These are phyloP conservation scores for Xylaria sp. DNA, from an alignment of 2,329 filamentous ascomycete genomes.

Conservation along the genomic window DNA sequence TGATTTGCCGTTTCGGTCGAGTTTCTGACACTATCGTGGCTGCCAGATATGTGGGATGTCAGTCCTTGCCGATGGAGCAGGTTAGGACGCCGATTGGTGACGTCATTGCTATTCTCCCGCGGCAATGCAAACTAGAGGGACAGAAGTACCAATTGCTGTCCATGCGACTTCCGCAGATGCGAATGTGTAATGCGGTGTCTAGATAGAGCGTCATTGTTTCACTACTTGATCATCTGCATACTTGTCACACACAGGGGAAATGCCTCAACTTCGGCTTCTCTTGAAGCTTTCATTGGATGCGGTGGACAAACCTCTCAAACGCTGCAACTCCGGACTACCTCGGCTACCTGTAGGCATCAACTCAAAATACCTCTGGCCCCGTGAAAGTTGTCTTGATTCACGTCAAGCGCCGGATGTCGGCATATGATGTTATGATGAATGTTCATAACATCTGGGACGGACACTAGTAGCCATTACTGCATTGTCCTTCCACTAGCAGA, in stretches of 20 bases:
- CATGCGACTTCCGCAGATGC: not conserved
- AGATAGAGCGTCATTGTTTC: not conserved
- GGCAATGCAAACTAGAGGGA: not conserved
- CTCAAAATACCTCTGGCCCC: not conserved
- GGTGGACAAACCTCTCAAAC: not conserved
- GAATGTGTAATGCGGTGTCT: not conserved
- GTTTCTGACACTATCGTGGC: constrained; percentile 17
- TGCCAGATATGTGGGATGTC: not conserved
- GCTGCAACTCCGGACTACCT: not conserved
- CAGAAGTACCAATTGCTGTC: not conserved
- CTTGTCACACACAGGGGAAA: not conserved
- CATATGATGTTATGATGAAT: not conserved
- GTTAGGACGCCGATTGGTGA: not conserved
- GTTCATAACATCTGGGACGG: not conserved
- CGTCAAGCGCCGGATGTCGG: not conserved
- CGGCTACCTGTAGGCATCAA: constrained; percentile 1
- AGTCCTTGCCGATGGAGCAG: not conserved
- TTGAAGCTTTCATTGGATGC: not conserved
- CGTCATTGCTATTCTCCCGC: constrained; percentile 5
- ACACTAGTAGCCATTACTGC: not conserved
- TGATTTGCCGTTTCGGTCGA: constrained; percentile 3
- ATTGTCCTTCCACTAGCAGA: no score
- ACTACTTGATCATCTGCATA: not conserved
- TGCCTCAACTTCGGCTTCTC: not conserved
- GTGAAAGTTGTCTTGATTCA: not conserved